phyloP scores from a whole-genome alignment of 2,329 filamentous ascomycete species.

The Colletotrichum gigasporum region DNA sequence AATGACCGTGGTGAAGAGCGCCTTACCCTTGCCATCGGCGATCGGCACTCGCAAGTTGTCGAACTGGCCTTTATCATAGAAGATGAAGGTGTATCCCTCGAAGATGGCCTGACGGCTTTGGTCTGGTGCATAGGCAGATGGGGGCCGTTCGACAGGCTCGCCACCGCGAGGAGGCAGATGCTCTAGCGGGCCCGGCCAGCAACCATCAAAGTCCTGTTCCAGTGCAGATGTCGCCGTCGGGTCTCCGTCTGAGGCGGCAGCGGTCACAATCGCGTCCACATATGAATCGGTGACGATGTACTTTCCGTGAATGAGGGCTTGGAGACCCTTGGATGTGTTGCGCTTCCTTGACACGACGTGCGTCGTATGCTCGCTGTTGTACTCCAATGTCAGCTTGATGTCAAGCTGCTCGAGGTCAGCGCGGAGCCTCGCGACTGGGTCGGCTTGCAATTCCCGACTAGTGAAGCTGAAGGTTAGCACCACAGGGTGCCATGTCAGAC shows the following conservation, averaged over 20 bases:
- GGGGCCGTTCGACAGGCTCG: conserved; percentile 76
- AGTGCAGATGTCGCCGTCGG: conserved; percentile 64
- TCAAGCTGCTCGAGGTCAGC: conserved; percentile 82
- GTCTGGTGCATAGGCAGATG: conserved; percentile 78
- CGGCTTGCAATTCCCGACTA: conserved; percentile 73
- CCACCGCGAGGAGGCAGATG: conserved; percentile 79
- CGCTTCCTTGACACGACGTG: conserved; percentile 90
- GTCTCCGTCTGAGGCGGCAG: conserved; percentile 59
- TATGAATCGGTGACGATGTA: conserved; percentile 80
- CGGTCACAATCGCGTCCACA: conserved; percentile 75
- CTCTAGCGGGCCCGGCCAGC: conserved; percentile 80
- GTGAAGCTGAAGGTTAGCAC: conserved; percentile 85
- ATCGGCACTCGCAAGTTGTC: conserved; percentile 79
- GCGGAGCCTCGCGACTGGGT: conserved; percentile 70
- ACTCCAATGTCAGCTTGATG: conserved; percentile 84
- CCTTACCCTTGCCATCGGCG: conserved; percentile 84
- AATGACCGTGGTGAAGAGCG: conserved; percentile 70
- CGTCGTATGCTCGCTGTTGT: conserved; percentile 76
- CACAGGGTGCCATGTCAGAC: conserved; percentile 81
- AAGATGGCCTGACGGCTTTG: conserved; percentile 75
- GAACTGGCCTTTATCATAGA: conserved; percentile 80
- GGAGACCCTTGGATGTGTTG: conserved; percentile 87
- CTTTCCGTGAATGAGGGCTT: conserved; percentile 84
- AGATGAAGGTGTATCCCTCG: conserved; percentile 87
- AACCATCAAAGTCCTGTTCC: conserved; percentile 80